Base-by-base conservation (phyloP, 352 stramenopile species). In the Lagenidium sp. region DNA sequence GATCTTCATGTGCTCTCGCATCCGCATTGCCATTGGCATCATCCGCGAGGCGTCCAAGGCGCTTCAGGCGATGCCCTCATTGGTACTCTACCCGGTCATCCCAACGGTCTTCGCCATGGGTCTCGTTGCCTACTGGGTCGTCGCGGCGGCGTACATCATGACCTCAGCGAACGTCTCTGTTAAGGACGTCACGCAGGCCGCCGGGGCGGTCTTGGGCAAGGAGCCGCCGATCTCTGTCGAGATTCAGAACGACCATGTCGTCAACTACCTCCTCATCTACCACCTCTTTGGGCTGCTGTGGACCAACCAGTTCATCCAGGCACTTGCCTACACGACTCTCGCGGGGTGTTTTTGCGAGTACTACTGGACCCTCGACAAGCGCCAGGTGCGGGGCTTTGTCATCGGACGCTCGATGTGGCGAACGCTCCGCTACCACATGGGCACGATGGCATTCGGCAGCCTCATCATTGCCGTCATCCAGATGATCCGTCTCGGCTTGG, bases 391-490 rank as follows among this genome's bases (percentile, higher is more conserved):
- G 24, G 61, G 57, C 4, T 55, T 80, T 10, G 63, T 64, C 0
- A 60, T 92, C 12, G 30, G 80, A 4, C 57, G 65, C 19, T 84
- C 80, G 12, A 61, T 80, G 39, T 88, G 69, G 53, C 76, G 64
- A 29, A 72, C 71, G 18, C 40, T 91, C 23, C 65, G 75, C 12
- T 91, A 83, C 45, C 85, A 96, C 45, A 55, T 86, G 7, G 85
- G 85, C 1, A 83, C 85, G 4, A 60, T 91, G n/a, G 85, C 85
- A 11, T 94, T 96, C 47, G 85, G 82, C 18, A 82, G 59, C 24
- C 47, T 96, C 11, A 69, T 96, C 37, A 86, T 96, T 38, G 77
- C 84, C n/a, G 50, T 95, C 35, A 67, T 95, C 18, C 73, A 93
- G 45, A 73, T 92, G 16, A 21, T 89, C 11, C 74, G 82, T 6